Evolutionary conservation across 2,329 filamentous ascomycete genomes (phyloP).

Genomic region (Helotiales sp.): DNA sequence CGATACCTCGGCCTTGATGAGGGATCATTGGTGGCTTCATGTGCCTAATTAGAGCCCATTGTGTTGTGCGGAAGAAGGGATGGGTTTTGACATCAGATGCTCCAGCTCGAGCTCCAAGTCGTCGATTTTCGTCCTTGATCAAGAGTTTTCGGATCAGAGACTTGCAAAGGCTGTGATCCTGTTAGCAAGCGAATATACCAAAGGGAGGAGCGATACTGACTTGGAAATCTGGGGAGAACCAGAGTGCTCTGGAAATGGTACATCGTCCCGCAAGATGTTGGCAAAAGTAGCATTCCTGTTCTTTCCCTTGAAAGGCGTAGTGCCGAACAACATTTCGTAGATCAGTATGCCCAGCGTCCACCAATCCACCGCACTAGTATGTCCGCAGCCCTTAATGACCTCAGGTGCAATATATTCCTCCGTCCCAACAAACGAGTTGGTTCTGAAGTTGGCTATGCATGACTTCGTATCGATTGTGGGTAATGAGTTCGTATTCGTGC

Average conservation of each 20-base stretch:
- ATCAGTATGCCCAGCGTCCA: conserved; percentile 97
- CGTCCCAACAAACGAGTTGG: conserved; percentile 97
- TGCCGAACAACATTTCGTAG: conserved; percentile 98
- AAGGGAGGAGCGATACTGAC: conserved; percentile 54
- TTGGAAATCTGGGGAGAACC: conserved; percentile 85
- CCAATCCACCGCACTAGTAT: conserved; percentile 98
- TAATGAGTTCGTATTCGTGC: conserved; percentile 80
- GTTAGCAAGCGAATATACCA: conserved; percentile 34
- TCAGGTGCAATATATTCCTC: conserved; percentile 99
- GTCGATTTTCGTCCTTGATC: conserved; percentile 95
- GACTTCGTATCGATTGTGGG: conserved; percentile 99
- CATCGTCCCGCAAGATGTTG: conserved; percentile 93
- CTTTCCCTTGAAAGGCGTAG: conserved; percentile 98
- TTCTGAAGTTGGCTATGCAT: conserved; percentile 96
- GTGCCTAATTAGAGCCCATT: conserved; percentile 95
- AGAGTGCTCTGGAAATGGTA: conserved; percentile 89
- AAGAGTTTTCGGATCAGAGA: conserved; percentile 93
- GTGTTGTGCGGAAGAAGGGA: conserved; percentile 92
- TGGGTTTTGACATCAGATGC: conserved; percentile 96
- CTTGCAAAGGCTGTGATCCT: conserved; percentile 76
- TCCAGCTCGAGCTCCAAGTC: conserved; percentile 88
- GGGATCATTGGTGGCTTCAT: conserved; percentile 98
- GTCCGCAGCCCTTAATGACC: conserved; percentile 97
- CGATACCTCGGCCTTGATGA: conserved; percentile 83
- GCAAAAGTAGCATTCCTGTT: conserved; percentile 98